Percentiles rank a stretch among this genome's conserved stretches.
phyloP scores from a whole-genome alignment of 352 stramenopile genomes.

The Phytophthora colocasiae region DNA sequence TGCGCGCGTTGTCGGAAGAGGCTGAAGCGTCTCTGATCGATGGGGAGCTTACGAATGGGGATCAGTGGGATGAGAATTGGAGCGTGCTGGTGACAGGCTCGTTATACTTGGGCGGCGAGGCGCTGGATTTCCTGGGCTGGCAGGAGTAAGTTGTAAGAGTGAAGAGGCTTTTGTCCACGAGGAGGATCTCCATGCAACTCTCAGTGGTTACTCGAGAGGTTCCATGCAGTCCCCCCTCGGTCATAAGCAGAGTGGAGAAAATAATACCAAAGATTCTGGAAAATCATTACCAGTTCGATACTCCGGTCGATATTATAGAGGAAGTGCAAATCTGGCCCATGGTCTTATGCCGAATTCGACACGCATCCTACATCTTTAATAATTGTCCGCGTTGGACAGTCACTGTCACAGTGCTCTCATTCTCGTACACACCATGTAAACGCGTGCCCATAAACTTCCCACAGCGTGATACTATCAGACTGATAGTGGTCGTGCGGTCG shows the following conservation, averaged over 20 bases:
- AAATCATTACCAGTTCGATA: not conserved
- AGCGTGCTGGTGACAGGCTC: slow-evolving; percentile 80
- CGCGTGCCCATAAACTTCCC: slow-evolving; percentile 10
- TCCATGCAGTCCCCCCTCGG: slow-evolving; percentile 33
- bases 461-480: too few relatives aligned
- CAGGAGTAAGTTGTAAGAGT: slow-evolving; percentile 47
- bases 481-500: slow-evolving; percentile 6
- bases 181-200: slow-evolving; percentile 40
- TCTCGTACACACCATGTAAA: not conserved
- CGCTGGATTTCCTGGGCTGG: slow-evolving; percentile 70
- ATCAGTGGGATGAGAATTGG: slow-evolving; percentile 47
- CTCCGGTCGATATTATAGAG: too few relatives aligned
- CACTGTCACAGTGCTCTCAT: slow-evolving; percentile 1
- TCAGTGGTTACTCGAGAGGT: slow-evolving; percentile 22
- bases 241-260: too few relatives aligned
- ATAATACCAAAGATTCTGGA: not conserved
- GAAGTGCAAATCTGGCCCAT: slow-evolving; percentile 34
- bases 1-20: slow-evolving; percentile 43
- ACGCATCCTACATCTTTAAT: slow-evolving; percentile 15
- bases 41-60: slow-evolving; percentile 7
- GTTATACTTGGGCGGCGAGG: slow-evolving; percentile 75
- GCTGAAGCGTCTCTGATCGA: slow-evolving; percentile 20
- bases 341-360: slow-evolving; percentile 36
- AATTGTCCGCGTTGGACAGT: slow-evolving; percentile 3
- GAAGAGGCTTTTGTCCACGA: not conserved